A percentile compares a stretch with the other conserved stretches of the same genome.
Conservation (phyloP, 2,329 filamentous ascomycete genomes). For the Aureobasidium lini region DNA sequence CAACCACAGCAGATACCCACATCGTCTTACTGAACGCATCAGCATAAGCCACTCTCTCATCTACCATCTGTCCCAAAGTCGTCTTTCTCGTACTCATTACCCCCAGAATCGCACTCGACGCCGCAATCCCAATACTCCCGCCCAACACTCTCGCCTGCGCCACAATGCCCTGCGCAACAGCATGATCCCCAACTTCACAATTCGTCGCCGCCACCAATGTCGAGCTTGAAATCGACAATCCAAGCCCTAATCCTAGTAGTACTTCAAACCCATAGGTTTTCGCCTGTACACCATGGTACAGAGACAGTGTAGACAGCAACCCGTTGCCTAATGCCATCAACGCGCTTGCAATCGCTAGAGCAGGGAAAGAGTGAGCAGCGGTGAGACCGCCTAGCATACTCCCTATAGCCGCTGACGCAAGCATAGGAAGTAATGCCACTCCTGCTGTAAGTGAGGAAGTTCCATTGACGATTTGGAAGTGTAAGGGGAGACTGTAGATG, state of each 20-base stretch:
- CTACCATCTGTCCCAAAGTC: background rate
- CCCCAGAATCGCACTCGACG: background rate
- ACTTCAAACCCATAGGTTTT: background rate
- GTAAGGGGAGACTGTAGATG: background rate
- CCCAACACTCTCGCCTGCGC: background rate
- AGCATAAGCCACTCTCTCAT: background rate
- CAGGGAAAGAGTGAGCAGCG: background rate
- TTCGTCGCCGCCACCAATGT: background rate
- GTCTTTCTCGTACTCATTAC: background rate
- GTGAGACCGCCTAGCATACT: background rate
- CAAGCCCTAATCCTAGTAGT: background rate
- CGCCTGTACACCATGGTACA: background rate
- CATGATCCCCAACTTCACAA: background rate
- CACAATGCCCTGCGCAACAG: background rate
- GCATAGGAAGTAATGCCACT: background rate
- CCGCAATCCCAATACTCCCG: background rate
- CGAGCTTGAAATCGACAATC: background rate
- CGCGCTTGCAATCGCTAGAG: background rate
- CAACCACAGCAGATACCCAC: background rate
- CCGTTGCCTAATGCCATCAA: background rate
- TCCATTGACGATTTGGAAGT: conserved; percentile 1
- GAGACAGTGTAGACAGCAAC: background rate
- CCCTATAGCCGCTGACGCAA: background rate
- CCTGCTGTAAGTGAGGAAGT: background rate
- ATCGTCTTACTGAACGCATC: background rate